Percentiles rank a stretch among this genome's conserved stretches.
These are phyloP conservation scores for Blepharisma stoltei DNA, from an alignment of 73 alveolate genomes.

Conservation along the genomic window DNA sequence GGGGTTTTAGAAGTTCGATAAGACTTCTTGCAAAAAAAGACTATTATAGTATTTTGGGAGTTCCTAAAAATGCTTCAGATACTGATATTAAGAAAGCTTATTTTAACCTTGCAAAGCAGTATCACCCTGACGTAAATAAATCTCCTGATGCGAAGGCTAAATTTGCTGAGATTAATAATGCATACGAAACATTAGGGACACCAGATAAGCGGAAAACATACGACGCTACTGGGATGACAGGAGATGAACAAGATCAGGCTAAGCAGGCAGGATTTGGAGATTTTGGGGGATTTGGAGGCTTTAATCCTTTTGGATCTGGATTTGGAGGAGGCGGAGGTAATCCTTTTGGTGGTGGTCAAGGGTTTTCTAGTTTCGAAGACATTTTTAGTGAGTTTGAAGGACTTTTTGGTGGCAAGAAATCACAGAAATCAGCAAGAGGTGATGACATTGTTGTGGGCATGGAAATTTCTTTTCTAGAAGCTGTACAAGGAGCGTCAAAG, in stretches of 20 bases:
- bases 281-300: constrained; percentile 29
- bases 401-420: constrained; percentile 48
- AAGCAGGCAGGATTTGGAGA: constrained; percentile 71
- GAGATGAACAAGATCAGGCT: constrained; percentile 76
- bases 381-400: constrained; percentile 76
- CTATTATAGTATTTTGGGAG: constrained; percentile 83
- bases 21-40: constrained; percentile 57
- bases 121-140: constrained; percentile 97
- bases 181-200: constrained; percentile 85
- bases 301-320: constrained; percentile 29
- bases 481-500: constrained; percentile 73
- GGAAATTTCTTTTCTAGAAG: constrained; percentile 77
- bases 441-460: constrained; percentile 52
- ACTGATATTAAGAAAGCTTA: constrained; percentile 91
- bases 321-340: constrained; percentile 13
- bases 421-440: constrained; percentile 52
- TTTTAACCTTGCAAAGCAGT: constrained; percentile 83
- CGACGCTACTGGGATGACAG: constrained; percentile 87
- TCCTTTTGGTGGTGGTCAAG: constrained; percentile 21
- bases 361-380: constrained; percentile 58
- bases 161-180: constrained; percentile 81
- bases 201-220: constrained; percentile 64
- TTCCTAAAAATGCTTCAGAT: constrained; percentile 73
- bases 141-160: constrained; percentile 90
- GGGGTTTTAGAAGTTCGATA: constrained; percentile 14